phyloP scores from a whole-genome alignment of 331 rosid species.

The Malus hybrid region DNA sequence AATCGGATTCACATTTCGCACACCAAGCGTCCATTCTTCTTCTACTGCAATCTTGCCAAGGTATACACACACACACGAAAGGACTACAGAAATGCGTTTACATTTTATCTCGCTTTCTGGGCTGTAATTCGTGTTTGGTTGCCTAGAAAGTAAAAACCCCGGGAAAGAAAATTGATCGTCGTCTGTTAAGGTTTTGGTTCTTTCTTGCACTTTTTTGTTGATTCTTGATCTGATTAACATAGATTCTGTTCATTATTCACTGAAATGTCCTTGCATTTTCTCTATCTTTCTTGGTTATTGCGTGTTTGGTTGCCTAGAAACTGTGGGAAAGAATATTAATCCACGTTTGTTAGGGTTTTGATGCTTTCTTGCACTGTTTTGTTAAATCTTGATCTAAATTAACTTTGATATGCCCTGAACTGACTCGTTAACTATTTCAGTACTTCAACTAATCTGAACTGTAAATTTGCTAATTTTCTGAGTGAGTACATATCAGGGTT shows the following conservation, averaged over 20 bases:
- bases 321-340: not conserved
- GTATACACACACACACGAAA: conserved; percentile 3
- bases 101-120: not conserved
- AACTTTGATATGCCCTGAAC: not conserved
- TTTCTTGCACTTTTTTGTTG: not conserved
- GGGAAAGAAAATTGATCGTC: not conserved
- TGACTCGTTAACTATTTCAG: no score
- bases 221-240: not conserved
- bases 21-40: conserved; percentile 48
- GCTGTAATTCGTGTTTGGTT: not conserved
- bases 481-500: no score
- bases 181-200: not conserved
- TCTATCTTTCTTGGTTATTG: not conserved
- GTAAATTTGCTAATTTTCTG: no score
- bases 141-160: not conserved
- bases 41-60: conserved; percentile 62
- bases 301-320: conserved; percentile 4
- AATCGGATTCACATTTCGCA: conserved; percentile 49
- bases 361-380: not conserved
- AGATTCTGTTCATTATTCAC: not conserved
- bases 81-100: not conserved
- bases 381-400: not conserved
- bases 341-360: not conserved
- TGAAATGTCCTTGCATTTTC: not conserved
- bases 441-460: no score